phyloP scores from a whole-genome alignment of 1,284 basidiomycete species.

The Ceratobasidium sp. region DNA sequence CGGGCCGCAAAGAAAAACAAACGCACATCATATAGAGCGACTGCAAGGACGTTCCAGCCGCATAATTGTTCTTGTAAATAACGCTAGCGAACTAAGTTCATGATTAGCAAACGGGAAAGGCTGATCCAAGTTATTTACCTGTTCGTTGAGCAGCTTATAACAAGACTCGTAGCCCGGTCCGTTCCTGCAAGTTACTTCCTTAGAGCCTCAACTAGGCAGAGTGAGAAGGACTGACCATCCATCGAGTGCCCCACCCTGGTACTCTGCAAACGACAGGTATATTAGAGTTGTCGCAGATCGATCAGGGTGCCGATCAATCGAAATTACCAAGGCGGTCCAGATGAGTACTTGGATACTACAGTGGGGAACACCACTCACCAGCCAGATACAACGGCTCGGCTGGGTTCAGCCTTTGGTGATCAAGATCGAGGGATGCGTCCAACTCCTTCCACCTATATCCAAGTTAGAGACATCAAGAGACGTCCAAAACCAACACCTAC shows the following conservation, averaged over 20 bases:
- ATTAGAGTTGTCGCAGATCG: too few relatives aligned
- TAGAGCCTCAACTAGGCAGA: background rate
- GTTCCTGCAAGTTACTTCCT: constrained; percentile 1
- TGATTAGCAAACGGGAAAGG: background rate
- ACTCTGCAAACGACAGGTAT: background rate
- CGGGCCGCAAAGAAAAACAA: too few relatives aligned
- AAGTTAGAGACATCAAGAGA: background rate
- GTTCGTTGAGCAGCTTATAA: constrained; percentile 30
- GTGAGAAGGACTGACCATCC: constrained; percentile 13
- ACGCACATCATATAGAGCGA: constrained; percentile 51
- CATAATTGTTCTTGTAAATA: constrained; percentile 52
- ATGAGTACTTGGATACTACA: background rate
- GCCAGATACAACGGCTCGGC: constrained; percentile 30
- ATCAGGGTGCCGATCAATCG: background rate
- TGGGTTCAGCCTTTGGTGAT: constrained; percentile 26
- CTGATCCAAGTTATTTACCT: background rate
- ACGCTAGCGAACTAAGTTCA: constrained; percentile 22
- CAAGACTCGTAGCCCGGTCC: constrained; percentile 26
- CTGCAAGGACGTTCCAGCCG: constrained; percentile 50
- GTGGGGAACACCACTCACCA: background rate
- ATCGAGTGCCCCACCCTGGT: constrained; percentile 33
- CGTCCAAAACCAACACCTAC: background rate
- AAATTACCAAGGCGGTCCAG: background rate
- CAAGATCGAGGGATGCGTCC: background rate
- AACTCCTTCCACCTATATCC: constrained; percentile 14